These are phyloP conservation scores for Exophiala dermatitidis DNA, from an alignment of 2,329 filamentous ascomycete genomes.

Conservation along the genomic window DNA sequence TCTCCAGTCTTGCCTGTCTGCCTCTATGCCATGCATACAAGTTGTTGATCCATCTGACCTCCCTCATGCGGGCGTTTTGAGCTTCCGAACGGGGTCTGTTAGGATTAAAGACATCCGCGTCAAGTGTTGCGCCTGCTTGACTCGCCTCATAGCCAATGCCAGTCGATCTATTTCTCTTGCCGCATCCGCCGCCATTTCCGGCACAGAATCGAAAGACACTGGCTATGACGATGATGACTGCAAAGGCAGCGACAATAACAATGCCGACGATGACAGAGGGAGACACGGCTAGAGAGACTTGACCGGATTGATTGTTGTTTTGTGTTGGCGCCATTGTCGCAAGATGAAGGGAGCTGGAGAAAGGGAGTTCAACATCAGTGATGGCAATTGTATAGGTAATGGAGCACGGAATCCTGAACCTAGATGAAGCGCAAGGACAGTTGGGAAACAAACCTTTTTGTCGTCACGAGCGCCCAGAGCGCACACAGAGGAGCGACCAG, in stretches of 20 bases:
- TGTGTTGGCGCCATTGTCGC: neutral
- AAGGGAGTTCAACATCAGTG: neutral
- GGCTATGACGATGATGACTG: conserved; percentile 12
- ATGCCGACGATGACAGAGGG: conserved; percentile 18
- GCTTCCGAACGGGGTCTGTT: conserved; percentile 7
- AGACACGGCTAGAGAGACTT: conserved; percentile 10
- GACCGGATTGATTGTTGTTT: neutral
- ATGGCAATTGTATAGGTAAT: too few species aligned
- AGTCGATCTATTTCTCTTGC: neutral
- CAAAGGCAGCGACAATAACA: conserved; percentile 15
- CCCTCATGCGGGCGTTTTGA: conserved; percentile 16
- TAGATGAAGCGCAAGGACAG: too few species aligned
- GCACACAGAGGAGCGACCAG: too few species aligned
- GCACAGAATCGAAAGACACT: conserved; percentile 15
- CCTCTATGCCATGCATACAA: conserved; percentile 18
- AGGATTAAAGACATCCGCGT: conserved; percentile 17
- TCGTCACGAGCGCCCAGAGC: too few species aligned
- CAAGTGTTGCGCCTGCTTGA: conserved; percentile 11
- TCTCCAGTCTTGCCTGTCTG: conserved; percentile 6
- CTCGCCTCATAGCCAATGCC: conserved; percentile 11
- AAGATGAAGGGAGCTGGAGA: neutral
- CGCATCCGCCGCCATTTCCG: neutral
- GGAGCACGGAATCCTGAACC: too few species aligned
- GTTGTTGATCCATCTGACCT: conserved; percentile 21
- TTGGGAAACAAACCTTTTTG: too few species aligned